Conservation (phyloP, 306 rosid genomes). For the Biancaea sappan region DNA sequence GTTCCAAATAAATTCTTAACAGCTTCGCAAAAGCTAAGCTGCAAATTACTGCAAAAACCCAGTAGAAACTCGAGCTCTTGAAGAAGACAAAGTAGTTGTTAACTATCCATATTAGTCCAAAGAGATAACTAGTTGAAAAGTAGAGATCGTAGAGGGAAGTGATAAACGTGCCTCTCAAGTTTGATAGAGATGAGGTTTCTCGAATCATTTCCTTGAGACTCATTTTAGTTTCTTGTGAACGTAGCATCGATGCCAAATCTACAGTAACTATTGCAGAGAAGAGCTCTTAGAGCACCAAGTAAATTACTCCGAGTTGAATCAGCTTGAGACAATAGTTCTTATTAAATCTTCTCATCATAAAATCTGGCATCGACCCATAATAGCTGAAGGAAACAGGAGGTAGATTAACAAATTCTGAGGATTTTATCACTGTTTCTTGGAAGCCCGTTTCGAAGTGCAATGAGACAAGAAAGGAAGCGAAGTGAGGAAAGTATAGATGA, state of each 20-base stretch:
- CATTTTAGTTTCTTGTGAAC: conserved; percentile 35
- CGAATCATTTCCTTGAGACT: conserved; percentile 38
- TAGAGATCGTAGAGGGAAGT: conserved; percentile 42
- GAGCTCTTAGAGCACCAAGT: conserved; percentile 42
- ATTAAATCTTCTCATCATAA: background rate
- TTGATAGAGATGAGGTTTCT: conserved; percentile 20
- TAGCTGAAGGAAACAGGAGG: background rate
- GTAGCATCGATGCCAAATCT: conserved; percentile 44
- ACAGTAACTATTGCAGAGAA: conserved; percentile 32
- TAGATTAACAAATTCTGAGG: conserved; percentile 13
- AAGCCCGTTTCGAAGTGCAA: conserved; percentile 43
- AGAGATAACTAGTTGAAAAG: conserved; percentile 32
- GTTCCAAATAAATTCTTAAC: conserved; percentile 47
- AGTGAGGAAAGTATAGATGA: conserved; percentile 43
- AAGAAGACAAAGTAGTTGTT: conserved; percentile 12
- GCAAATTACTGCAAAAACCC: conserved; percentile 22
- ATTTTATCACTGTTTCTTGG: conserved; percentile 40
- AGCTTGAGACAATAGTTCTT: conserved; percentile 12
- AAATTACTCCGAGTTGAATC: conserved; percentile 36
- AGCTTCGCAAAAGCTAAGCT: conserved; percentile 31
- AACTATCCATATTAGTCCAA: conserved; percentile 38
- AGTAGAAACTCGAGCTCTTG: background rate
- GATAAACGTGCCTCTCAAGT: conserved; percentile 36
- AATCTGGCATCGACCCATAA: background rate
- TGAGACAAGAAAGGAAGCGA: conserved; percentile 57